Evolutionary conservation across 441 rosid genomes (phyloP), one percentile per base, ranked within the genome.

Genomic region (Flueggea neowawraea): DNA sequence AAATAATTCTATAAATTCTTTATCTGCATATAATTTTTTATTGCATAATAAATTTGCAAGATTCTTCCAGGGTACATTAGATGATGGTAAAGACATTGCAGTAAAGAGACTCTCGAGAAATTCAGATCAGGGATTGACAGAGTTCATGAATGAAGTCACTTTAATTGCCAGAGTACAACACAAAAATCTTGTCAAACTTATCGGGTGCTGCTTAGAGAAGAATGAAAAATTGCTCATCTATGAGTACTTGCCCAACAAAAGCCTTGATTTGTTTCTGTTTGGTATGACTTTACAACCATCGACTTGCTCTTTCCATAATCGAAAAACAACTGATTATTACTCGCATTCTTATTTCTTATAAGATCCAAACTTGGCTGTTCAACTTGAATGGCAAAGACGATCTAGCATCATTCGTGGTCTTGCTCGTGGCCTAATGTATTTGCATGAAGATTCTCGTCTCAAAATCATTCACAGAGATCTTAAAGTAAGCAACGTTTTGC

Each of bases 401-500:
- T 6, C 55, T 4, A 28, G 28, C 48, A 64, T 80, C n/a, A 72
- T 76, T n/a, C 61, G 16, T 7, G 84, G 81, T 6, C 47, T 69
- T 11, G 73, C 78, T 4, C 54, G 73, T 4, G 84, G 84, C 10
- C 48, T 80, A 17, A 36, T 74, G 44, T 80, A 80, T 57, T 52
- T 76, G 7, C 84, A 80, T 4, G 78, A 77, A 58, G 81, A 72
- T 59, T 80, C 78, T 56, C 61, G 78, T 2, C 73, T 67, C 6
- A 67, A 36, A 67, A 58, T 73, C 60, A 63, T 76, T 58, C 78
- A 75, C 39, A 52, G 71, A 1, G 70, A 67, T 14, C 76, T 72
- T 31, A 77, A 77, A 60, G 39, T 69, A 2, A 73, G 78, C 58
- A 77, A 73, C 17, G 41, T 77, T 3, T 64, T 77, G 66, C 48